Percentiles rank a stretch among this genome's conserved stretches.
phyloP scores from a whole-genome alignment of 164 flowering plant species.

The Nymphaea thermarum region DNA sequence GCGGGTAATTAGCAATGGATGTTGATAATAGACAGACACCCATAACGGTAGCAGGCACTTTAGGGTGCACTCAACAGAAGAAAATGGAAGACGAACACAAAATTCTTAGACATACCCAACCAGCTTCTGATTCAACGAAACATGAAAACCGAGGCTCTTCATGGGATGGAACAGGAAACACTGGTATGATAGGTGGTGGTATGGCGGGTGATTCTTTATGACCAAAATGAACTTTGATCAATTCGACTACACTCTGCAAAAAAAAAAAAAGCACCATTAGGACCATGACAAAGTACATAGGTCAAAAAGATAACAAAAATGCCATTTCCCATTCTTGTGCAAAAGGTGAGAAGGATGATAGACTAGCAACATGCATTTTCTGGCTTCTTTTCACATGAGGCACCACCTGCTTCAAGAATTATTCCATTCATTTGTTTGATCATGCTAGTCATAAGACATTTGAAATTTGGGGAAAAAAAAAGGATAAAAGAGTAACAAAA shows the following conservation, averaged over 20 bases:
- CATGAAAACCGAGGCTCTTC: slow-evolving; percentile 79
- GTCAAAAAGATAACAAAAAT: slow-evolving; percentile 3
- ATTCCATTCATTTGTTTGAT: no score
- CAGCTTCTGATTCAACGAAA: slow-evolving; percentile 91
- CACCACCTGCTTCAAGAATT: no score
- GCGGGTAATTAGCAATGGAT: no score
- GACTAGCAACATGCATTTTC: no score
- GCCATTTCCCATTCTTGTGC: neutral
- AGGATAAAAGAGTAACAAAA: no score
- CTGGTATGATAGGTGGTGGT: slow-evolving; percentile 38
- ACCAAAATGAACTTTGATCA: slow-evolving; percentile 73
- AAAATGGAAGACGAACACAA: neutral
- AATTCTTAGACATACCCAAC: slow-evolving; percentile 54
- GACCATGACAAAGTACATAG: neutral
- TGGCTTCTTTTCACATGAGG: no score
- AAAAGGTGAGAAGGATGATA: no score
- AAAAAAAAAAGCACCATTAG: neutral
- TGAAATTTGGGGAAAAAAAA: no score
- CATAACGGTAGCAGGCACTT: no score
- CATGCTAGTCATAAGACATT: no score
- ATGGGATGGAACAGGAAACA: slow-evolving; percentile 62
- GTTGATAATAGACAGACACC: no score
- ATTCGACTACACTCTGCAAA: slow-evolving; percentile 66
- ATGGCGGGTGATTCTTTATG: slow-evolving; percentile 32
- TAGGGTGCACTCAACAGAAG: no score